Conservation (phyloP, 176 grass and related monocot genomes). For the Bromus sterilis region DNA sequence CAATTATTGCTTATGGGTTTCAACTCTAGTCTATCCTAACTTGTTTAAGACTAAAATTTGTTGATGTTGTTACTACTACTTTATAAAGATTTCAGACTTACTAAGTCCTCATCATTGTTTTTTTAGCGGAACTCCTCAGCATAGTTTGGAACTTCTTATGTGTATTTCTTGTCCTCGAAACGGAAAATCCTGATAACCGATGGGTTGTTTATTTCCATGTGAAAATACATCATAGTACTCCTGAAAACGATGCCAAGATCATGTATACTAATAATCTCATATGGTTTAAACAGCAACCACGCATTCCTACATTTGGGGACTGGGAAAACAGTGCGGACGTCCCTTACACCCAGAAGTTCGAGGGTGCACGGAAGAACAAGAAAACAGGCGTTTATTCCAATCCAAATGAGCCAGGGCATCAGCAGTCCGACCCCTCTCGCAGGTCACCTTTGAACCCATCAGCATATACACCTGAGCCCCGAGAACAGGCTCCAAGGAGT, state of each 20-base stretch:
- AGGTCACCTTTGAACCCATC: conserved; percentile 37
- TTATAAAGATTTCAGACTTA: too few species aligned
- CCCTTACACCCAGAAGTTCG: conserved; percentile 55
- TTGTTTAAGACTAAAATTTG: too few species aligned
- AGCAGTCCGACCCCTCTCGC: conserved; percentile 11
- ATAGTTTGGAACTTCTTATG: not conserved
- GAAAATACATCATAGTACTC: not conserved
- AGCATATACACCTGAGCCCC: conserved; percentile 19
- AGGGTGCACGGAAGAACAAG: conserved; percentile 30
- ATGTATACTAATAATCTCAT: not conserved
- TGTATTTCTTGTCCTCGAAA: not conserved
- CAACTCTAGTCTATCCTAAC: too few species aligned
- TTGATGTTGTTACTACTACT: too few species aligned
- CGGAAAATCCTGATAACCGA: not conserved
- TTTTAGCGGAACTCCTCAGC: not conserved
- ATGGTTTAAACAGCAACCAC: conserved; percentile 33
- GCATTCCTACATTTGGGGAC: conserved; percentile 54
- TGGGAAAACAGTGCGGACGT: conserved; percentile 30
- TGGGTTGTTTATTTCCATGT: not conserved
- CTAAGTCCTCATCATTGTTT: not conserved
- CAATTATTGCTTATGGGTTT: too few species aligned
- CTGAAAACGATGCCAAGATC: not conserved
- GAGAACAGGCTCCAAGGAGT: conserved; percentile 28
- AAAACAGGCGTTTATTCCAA: conserved; percentile 24
- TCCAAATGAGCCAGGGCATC: conserved; percentile 20